phyloP scores from a whole-genome alignment of 1,284 basidiomycete genomes.

The Sporisorium graminicola region DNA sequence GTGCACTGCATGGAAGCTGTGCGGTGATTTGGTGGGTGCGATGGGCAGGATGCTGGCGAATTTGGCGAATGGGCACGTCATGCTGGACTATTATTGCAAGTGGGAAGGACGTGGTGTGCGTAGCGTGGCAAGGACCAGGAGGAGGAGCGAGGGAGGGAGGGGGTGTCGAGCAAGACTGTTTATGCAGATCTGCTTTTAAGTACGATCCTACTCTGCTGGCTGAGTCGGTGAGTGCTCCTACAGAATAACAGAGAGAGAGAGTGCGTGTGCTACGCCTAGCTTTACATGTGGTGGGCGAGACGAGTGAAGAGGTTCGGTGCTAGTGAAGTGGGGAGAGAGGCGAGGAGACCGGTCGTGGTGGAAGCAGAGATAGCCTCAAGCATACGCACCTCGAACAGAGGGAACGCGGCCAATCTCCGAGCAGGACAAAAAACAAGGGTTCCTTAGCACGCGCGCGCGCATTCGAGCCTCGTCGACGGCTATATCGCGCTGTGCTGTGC shows the following conservation, averaged over 20 bases:
- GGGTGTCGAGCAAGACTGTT: not conserved
- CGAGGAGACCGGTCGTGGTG: not conserved
- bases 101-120: not conserved
- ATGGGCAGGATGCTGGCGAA: slow-evolving; percentile 27
- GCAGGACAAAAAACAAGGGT: not conserved
- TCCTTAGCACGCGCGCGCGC: too few relatives aligned
- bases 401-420: too few relatives aligned
- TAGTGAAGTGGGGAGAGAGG: not conserved
- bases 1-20: too few relatives aligned
- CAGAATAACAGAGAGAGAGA: too few relatives aligned
- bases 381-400: not conserved
- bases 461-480: not conserved
- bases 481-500: too few relatives aligned
- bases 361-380: slow-evolving; percentile 2
- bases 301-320: too few relatives aligned
- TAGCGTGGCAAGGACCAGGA: not conserved
- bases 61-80: slow-evolving; percentile 52
- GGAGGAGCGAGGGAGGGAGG: not conserved
- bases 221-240: too few relatives aligned
- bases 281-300: too few relatives aligned
- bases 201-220: too few relatives aligned
- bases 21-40: not conserved
- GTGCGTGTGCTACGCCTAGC: too few relatives aligned
- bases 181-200: too few relatives aligned
- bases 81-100: not conserved